Percentiles rank a stretch among this genome's conserved stretches.
phyloP scores from a whole-genome alignment of 768 basidiomycete genomes.

The Hygrophorus russula region DNA sequence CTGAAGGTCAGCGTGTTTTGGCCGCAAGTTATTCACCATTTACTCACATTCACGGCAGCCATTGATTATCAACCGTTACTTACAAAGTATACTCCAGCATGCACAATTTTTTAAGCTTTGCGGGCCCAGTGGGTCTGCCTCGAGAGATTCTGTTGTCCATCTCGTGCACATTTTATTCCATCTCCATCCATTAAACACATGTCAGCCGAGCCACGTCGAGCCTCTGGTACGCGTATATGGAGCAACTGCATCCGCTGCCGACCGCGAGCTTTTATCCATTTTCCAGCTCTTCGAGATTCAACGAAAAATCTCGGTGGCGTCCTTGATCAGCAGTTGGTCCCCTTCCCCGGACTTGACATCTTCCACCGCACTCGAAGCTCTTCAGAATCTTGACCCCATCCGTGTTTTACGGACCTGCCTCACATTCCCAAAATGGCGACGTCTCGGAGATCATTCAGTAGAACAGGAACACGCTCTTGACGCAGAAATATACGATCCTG shows the following conservation, averaged over 20 bases:
- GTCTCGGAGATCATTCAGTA: constrained; percentile 26
- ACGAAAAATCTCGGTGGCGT: constrained; percentile 49
- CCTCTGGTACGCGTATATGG: constrained; percentile 67
- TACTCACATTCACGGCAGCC: constrained; percentile 35
- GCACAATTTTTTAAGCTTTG: constrained; percentile 45
- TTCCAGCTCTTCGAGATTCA: constrained; percentile 72
- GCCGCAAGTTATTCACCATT: neutral
- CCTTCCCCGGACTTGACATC: constrained; percentile 30
- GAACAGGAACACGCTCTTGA: constrained; percentile 19
- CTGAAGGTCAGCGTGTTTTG: constrained; percentile 47
- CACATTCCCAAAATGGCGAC: constrained; percentile 58
- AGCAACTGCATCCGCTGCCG: constrained; percentile 57
- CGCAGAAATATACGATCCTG: constrained; percentile 61
- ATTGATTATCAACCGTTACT: constrained; percentile 55
- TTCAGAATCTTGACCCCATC: constrained; percentile 60
- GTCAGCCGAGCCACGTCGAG: constrained; percentile 74
- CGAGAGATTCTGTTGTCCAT: constrained; percentile 38
- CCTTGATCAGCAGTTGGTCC: constrained; percentile 61
- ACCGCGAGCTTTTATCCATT: constrained; percentile 59
- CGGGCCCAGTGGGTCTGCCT: constrained; percentile 13
- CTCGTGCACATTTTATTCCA: constrained; percentile 59
- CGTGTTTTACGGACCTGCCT: constrained; percentile 62
- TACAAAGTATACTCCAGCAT: constrained; percentile 71
- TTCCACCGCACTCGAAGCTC: constrained; percentile 44
- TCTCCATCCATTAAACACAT: constrained; percentile 72